Percentiles rank a stretch among this genome's conserved stretches.
phyloP scores from a whole-genome alignment of 2,329 filamentous ascomycete genomes.

The Zymoseptoria pseudotritici region DNA sequence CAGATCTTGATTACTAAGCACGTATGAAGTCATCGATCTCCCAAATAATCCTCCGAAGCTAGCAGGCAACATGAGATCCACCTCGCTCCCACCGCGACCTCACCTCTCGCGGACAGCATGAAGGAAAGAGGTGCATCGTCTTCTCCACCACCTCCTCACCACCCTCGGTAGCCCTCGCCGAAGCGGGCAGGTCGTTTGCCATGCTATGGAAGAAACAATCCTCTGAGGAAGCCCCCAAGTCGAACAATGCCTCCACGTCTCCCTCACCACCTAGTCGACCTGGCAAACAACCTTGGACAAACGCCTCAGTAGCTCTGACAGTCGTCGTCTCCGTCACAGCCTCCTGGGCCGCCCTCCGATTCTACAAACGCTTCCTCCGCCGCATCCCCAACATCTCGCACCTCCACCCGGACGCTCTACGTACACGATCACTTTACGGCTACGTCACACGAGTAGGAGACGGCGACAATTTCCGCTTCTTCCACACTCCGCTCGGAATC shows the following conservation, averaged over 20 bases:
- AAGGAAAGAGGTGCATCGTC: neutral
- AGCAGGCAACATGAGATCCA: neutral
- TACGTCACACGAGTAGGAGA: conserved; percentile 90
- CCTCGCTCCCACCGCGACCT: neutral
- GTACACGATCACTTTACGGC: conserved; percentile 70
- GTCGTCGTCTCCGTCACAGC: conserved; percentile 48
- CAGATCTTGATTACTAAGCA: too few species aligned
- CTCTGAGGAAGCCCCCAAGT: neutral
- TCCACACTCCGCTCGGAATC: conserved; percentile 86
- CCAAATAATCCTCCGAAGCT: neutral
- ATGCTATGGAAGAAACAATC: neutral
- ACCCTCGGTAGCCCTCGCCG: neutral
- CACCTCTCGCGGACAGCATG: neutral
- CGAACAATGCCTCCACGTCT: neutral
- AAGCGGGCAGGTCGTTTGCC: neutral
- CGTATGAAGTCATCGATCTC: neutral
- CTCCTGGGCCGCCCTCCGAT: conserved; percentile 46
- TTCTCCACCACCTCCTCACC: neutral
- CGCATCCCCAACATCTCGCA: conserved; percentile 72
- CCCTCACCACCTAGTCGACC: neutral
- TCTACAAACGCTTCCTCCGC: conserved; percentile 68
- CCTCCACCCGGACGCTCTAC: conserved; percentile 68
- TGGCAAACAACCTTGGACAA: neutral
- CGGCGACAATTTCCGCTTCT: conserved; percentile 91
- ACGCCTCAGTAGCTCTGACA: neutral